Base-by-base conservation (phyloP, 306 rosid species). In the Bauhinia variegata region DNA sequence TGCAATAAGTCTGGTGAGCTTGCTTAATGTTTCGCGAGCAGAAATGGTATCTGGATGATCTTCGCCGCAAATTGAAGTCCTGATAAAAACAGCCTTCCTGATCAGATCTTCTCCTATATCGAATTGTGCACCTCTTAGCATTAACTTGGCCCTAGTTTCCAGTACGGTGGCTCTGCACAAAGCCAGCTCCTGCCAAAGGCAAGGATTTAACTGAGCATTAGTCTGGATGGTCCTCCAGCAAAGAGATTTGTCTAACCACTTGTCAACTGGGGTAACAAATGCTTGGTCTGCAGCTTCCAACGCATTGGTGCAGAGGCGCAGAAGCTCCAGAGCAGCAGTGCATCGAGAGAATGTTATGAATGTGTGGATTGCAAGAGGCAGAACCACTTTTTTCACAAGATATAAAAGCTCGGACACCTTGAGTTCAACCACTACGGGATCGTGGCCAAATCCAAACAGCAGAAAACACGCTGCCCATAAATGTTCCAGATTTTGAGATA, bases 231-330 rank as follows among this genome's bases (percentile, higher is more conserved):
- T 84, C 72, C 88, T 75, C 89, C 96, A 91, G 44, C 96, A 91
- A 13, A 88, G 93, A 5, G 96, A 86, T 68, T 84, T 86, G 67
- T 88, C 86, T 12, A 86, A 41, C 91, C 96, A 88, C 80, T 83
- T 91, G 74, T 91, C 96, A 36, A 84, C 97, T 0, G 97, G 97
- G 28, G 87, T 72, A 28, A 86, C 86, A 33, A 91, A 83, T 5
- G 89, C 89, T 83, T 91, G 93, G 57, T 88, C 97, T 4, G 93
- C 97, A 18, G 91, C 91, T 81, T 91, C 97, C 74, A 91, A 75
- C 28, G 89, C 82, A 15, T 84, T 70, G 5, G 96, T 91, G 80
- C 97, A 86, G 18, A 86, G 66, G 54, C 96, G 89, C 6, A 91
- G 81, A 75, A 91, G 96, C 67, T 91, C 97, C 1, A 88, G 78